phyloP scores from a whole-genome alignment of 768 basidiomycete species.

The Boletus huronensis region DNA sequence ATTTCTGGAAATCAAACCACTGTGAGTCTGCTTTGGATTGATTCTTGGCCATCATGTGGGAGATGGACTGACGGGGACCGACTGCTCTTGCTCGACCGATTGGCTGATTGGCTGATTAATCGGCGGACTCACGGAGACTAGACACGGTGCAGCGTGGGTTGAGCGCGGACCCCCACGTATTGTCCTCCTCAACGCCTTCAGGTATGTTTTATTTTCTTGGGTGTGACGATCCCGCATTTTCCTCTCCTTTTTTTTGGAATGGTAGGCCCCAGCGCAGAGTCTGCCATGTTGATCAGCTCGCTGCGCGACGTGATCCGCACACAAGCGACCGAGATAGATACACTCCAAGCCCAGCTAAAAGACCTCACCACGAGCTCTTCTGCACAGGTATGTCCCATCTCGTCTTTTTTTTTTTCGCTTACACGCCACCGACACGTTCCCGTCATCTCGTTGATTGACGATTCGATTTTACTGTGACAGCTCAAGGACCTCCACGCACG shows the following conservation, averaged over 20 bases:
- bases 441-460: too few species aligned
- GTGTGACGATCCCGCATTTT: neutral
- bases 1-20: conserved; percentile 98
- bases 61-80: neutral
- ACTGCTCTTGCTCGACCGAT: too few species aligned
- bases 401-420: too few species aligned
- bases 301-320: conserved; percentile 79
- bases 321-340: conserved; percentile 78
- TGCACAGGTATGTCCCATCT: conserved; percentile 32
- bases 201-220: conserved; percentile 37
- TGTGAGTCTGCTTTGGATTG: conserved; percentile 48
- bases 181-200: conserved; percentile 51
- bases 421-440: too few species aligned
- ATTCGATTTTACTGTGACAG: conserved; percentile 31
- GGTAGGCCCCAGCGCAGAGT: conserved; percentile 68
- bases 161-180: conserved; percentile 62
- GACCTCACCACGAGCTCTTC: conserved; percentile 35
- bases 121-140: conserved; percentile 25
- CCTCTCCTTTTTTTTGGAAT: neutral
- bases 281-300: conserved; percentile 76
- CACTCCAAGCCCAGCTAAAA: conserved; percentile 58
- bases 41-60: neutral
- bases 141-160: conserved; percentile 77
- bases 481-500: conserved; percentile 44
- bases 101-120: too few species aligned